Conservation (phyloP, 345 rosid genomes). For the Syzygium aromaticum region DNA sequence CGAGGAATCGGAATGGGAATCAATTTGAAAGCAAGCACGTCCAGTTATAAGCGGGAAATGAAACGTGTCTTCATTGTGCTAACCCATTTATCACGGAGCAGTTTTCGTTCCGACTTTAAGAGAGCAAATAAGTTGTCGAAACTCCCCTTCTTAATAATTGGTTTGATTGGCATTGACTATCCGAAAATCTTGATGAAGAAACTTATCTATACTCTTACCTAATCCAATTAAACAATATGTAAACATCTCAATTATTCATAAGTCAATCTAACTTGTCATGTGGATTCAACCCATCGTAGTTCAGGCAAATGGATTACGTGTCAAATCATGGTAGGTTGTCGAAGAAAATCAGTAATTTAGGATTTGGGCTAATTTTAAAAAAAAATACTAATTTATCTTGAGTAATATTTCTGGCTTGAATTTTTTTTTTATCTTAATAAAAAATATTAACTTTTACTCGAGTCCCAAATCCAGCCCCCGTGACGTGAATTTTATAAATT, state of each 20-base stretch:
- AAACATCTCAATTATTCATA: not conserved
- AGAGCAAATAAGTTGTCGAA: not conserved
- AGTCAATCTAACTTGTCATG: rapidly evolving
- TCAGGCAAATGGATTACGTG: not conserved
- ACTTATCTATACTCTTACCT: rapidly evolving
- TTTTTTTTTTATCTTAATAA: too few species aligned
- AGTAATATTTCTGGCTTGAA: too few species aligned
- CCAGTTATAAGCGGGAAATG: rapidly evolving
- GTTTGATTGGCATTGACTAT: not conserved
- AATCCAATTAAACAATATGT: not conserved
- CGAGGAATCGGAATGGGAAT: not conserved
- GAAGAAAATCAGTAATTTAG: not conserved
- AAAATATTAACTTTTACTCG: too few species aligned
- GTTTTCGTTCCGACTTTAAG: not conserved
- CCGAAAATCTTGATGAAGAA: too few species aligned
- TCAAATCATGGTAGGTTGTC: not conserved
- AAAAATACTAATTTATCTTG: too few species aligned
- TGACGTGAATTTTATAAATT: too few species aligned
- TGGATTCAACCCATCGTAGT: not conserved
- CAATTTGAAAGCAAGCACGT: not conserved
- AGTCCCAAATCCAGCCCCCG: too few species aligned
- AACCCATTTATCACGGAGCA: not conserved
- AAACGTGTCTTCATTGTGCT: not conserved
- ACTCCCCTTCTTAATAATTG: not conserved
- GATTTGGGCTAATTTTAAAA: too few species aligned